Evolutionary conservation across 352 stramenopile genomes (phyloP), one percentile per base, ranked within the genome.

Genomic region (Elongisporangium prolatum): DNA sequence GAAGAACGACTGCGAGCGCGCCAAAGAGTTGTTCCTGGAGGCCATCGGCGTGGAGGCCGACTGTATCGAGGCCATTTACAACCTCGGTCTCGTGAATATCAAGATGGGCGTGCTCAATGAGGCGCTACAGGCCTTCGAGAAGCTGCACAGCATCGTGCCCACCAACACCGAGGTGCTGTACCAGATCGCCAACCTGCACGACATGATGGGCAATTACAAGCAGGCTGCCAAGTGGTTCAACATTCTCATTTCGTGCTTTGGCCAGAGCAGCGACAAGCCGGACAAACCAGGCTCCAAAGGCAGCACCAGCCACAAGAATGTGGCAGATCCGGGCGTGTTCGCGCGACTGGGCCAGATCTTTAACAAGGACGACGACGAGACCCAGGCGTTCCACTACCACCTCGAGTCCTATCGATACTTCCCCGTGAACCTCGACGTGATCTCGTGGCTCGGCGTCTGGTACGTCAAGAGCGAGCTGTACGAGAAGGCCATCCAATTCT

Each of bases 391-490:
- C 63, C 95, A 98, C 63, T 98, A 98, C 61, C 89, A 98, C 59
- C 69, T 98, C 9, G 96, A 99, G 70, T 96, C 84, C 54, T 98
- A 98, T 57, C 72, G 94, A 34, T 91, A 97, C 60, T 98, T 98
- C 63, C 96, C 96, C 8, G 86, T 97, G 55, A 98, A 98, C 68
- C 73, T 98, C 21, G 95, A 98, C 65, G 93, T 98, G 44, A 98
- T 99, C 56, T 96, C 85, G 11, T 98, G 92, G 93, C 87, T 99
- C 47, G 96, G 93, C 17, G 90, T 98, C 17, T 98, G 94, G 94
- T 98, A 98, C 63, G 93, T 98, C 59, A 98, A 98, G 69, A 93
- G 88, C 37, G 94, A 98, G 63, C 78, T 98, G 65, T 98, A 98
- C 67, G 95, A 98, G 64, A 98, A 98, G 67, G 93, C 91, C 10